Evolutionary conservation across 1,284 basidiomycete genomes (phyloP).

Genomic region (Fomitopsis schrenkii): DNA sequence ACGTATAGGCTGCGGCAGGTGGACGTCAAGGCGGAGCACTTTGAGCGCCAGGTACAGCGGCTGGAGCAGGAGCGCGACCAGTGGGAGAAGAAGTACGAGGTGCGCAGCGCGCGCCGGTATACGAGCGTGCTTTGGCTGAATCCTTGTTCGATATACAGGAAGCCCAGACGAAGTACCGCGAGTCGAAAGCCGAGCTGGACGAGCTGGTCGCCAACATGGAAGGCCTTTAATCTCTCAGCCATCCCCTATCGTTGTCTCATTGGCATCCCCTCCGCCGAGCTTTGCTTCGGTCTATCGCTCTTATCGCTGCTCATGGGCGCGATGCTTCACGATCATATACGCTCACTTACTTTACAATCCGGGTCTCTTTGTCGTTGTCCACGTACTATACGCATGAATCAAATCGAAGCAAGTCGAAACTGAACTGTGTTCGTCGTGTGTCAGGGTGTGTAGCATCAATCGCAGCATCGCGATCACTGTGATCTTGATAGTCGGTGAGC

Average conservation of each 20-base stretch:
- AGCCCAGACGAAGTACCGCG: conserved; percentile 67
- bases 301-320: background rate
- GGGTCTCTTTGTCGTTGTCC: conserved; percentile 4
- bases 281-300: background rate
- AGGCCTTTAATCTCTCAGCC: conserved; percentile 49
- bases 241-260: background rate
- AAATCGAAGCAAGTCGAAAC: conserved; percentile 2
- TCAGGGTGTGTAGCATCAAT: background rate
- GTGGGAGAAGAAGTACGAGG: conserved; percentile 96
- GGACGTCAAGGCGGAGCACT: conserved; percentile 99
- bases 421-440: too few relatives aligned
- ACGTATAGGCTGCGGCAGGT: conserved; percentile 83
- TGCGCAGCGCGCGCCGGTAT: conserved; percentile 32
- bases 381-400: conserved; percentile 8
- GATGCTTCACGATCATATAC: conserved; percentile 8
- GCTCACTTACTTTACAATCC: conserved; percentile 5
- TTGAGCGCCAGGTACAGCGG: conserved; percentile 88
- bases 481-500: background rate
- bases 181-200: conserved; percentile 83
- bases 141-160: conserved; percentile 47
- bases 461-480: too few relatives aligned
- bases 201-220: conserved; percentile 85
- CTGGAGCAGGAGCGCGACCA: conserved; percentile 89
- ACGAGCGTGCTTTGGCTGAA: background rate
- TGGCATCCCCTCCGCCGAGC: background rate